Conservation (phyloP, 2,329 filamentous ascomycete genomes). For the Aureobasidium mangrovei region DNA sequence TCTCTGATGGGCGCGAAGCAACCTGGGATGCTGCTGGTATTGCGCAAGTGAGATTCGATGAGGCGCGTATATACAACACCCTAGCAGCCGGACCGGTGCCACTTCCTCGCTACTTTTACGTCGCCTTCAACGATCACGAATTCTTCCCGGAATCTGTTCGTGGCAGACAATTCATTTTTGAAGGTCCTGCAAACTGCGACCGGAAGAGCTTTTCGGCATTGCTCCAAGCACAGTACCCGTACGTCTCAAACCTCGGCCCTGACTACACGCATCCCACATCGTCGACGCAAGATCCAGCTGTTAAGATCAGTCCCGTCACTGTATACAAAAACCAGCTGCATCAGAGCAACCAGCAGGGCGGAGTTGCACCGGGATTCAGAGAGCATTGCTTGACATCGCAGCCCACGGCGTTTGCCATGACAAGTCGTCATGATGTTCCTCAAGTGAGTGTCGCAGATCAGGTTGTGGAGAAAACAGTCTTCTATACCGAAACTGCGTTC, state of each 20-base stretch:
- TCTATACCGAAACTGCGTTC: conserved; percentile 75
- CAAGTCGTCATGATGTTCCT: conserved; percentile 55
- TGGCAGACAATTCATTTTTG: conserved; percentile 89
- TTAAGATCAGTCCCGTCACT: conserved; percentile 50
- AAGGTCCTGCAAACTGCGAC: conserved; percentile 68
- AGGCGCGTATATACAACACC: conserved; percentile 82
- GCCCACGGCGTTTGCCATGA: conserved; percentile 70
- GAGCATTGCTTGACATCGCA: conserved; percentile 76
- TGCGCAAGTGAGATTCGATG: conserved; percentile 81
- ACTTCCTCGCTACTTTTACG: conserved; percentile 76
- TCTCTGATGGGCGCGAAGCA: conserved; percentile 55
- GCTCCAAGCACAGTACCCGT: conserved; percentile 81
- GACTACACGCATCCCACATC: conserved; percentile 6
- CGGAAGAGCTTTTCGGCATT: conserved; percentile 78
- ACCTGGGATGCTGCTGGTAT: conserved; percentile 63
- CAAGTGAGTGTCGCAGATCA: conserved; percentile 62
- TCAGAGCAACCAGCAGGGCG: conserved; percentile 78
- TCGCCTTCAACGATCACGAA: conserved; percentile 70
- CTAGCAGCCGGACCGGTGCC: conserved; percentile 43
- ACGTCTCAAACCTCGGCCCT: neutral
- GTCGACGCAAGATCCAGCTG: conserved; percentile 1
- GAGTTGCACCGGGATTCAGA: conserved; percentile 72
- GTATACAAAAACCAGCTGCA: conserved; percentile 75
- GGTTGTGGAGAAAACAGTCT: conserved; percentile 74
- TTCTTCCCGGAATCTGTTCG: conserved; percentile 74